These are phyloP conservation scores for Xylariaceae sp. DNA, from an alignment of 2,329 filamentous ascomycete species.

Conservation along the genomic window DNA sequence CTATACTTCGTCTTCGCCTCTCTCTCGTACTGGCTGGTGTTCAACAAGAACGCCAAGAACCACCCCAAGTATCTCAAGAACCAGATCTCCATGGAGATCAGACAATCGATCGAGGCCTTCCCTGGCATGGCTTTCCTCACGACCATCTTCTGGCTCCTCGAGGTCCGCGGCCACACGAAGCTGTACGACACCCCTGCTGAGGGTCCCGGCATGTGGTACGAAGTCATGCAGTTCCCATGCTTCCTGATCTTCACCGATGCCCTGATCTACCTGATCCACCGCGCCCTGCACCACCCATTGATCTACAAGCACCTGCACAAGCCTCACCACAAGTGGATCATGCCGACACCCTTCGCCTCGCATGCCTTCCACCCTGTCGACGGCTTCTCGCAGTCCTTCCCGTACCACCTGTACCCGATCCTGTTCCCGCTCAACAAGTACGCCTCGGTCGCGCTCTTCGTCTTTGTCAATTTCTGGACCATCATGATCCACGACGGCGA, in stretches of 20 bases:
- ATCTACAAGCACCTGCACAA: constrained; percentile 91
- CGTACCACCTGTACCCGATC: constrained; percentile 91
- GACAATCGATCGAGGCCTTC: constrained; percentile 69
- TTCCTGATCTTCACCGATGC: constrained; percentile 75
- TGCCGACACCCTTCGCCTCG: constrained; percentile 88
- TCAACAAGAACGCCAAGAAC: constrained; percentile 81
- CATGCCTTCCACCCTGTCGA: constrained; percentile 95
- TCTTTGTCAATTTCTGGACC: constrained; percentile 95
- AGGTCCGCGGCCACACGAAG: constrained; percentile 79
- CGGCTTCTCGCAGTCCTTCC: constrained; percentile 80
- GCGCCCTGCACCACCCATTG: constrained; percentile 63
- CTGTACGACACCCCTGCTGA: constrained; percentile 78
- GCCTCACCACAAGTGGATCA: constrained; percentile 99
- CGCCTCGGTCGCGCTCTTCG: constrained; percentile 78
- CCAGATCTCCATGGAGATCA: constrained; percentile 81
- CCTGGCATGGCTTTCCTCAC: constrained; percentile 80
- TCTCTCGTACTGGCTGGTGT: constrained; percentile 81
- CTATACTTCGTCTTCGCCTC: constrained; percentile 81
- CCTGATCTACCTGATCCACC: constrained; percentile 75
- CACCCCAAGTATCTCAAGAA: constrained; percentile 96
- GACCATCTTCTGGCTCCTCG: constrained; percentile 71
- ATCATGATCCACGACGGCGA: constrained; percentile 95
- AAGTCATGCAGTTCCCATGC: constrained; percentile 74
- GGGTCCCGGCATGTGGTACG: constrained; percentile 73
- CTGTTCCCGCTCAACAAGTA: constrained; percentile 89